Base-by-base conservation (phyloP, 306 rosid genomes). In the Biancaea sappan region DNA sequence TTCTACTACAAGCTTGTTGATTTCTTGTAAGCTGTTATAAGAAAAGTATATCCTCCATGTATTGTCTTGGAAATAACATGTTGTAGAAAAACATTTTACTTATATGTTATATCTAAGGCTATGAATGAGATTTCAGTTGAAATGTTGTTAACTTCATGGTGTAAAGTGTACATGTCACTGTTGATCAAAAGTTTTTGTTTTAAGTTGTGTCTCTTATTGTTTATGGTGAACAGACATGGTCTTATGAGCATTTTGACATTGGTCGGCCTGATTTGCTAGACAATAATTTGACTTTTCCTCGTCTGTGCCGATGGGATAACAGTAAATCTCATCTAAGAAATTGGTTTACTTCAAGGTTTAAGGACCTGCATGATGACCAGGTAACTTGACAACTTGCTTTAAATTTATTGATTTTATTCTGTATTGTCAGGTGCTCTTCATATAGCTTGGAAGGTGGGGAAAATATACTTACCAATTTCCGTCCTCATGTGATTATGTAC, bases 221-320 rank as follows among this genome's bases (percentile, higher is more conserved):
- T 41, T 46, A 58, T 76, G 58, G 66, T n/a, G 22, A 65, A 72
- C 81, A 88, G 92, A 76, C 81, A 75, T 88, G 92, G 92, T 80
- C 76, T 50, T 85, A 82, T 66, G 92, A 88, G 69, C 92, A 88
- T 77, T 80, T 88, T 85, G 89, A 88, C 66, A 63, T 83, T 31
- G 89, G 86, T 25, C 80, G 89, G 50, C 89, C 92, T 63, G 46
- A 60, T 21, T 37, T 82, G 57, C 79, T 68, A 72, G 83, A 77
- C 51, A 52, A 63, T 13, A 80, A 74, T 80, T 19, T 24, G 5
- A 29, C 76, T 60, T 83, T 83, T 81, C 92, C 92, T 76, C 92
- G 92, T 3, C 70, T 85, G 7, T 83, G 89, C 70, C 84, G 79
- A 70, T 88, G 92, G 92, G 88, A 81, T 77, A 77, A 63, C 31